Evolutionary conservation across 1,284 basidiomycete genomes (phyloP), one percentile per base, ranked within the genome.

Genomic region (Moesziomyces sp.): DNA sequence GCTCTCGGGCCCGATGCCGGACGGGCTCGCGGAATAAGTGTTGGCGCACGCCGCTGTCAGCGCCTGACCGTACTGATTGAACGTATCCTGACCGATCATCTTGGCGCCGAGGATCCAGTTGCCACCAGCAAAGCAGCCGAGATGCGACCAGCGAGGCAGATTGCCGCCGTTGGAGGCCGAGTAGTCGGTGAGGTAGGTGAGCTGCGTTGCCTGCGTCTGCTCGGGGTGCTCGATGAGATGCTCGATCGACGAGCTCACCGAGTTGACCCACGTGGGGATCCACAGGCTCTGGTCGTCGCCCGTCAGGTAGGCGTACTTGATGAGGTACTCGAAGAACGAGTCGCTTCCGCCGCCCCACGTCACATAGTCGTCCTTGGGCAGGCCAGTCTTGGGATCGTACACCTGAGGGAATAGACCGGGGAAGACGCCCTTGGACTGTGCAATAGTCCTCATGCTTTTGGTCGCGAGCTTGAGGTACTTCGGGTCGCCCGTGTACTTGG

Each of bases 341-440:
- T 81, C 80, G 34, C 68, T 68, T 21, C 79, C 80, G 7, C 79
- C 79, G n/a, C 78, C 79, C 72, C 74, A 81, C 3, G 78, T 78
- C 16, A 80, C 72, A 42, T 76, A 81, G 50, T 74, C 71, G 26
- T 71, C 60, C 21, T 28, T 35, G 1, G 74, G 50, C 52, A 45
- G 6, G 1, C 24, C 56, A 28, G 62, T 72, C 1, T 2, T 21
- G 26, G 66, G 60, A 30, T 62, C 26, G 35, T 72, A 61, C 28
- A 77, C 62, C 46, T 76, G 76, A 6, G 58, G 43, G 24, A 52
- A 66, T 30, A 81, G 52, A 0, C 76, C 76, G 10, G 79, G 78
- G 45, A 74, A 78, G 5, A 69, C 61, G 5, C 45, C 64, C 30
- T 65, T 58, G 10, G 56, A 46, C 42, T 74, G 43, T 14, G 77